Evolutionary conservation across 805 yeast species (phyloP), one percentile per base, ranked within the genome.

Genomic region (Yamadazyma nakazawae): DNA sequence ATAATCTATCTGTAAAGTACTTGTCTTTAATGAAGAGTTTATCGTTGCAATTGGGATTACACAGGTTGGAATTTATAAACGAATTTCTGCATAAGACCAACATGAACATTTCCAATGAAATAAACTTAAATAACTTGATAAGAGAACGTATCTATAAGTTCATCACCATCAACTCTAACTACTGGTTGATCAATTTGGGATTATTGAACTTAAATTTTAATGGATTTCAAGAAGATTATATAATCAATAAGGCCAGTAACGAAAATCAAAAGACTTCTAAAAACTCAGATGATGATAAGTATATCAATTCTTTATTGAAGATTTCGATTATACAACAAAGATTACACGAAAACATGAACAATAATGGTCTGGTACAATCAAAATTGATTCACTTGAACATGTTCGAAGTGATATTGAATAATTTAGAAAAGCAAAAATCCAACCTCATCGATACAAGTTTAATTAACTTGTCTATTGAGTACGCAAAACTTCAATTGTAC

Each of bases 131-230:
- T 51, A 62, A 66, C 49, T 51, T 59, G 10, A 63, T 68, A 31
- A 58, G 76, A 42, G 76, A 70, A 50, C 54, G 75, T 48, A 66
- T 72, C 40, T 72, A 70, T 56, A 72, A 71, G 49, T 68, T 67
- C 54, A 64, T 70, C 35, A 66, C 66, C 51, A 68, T 72, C 51
- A 70, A 70, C 52, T 66, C 74, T 18, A 70, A 68, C 56, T 70
- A 68, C 56, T 72, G 76, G 76, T 60, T 68, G 40, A 67, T 67
- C 9, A 59, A 60, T 47, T 61, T 68, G 30, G 76, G 76, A 8
- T 59, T 70, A 40, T 62, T 73, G 17, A 57, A 61, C 45, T 54
- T 60, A 37, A 61, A 61, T 46, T 60, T 54, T 30, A 61, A 63
- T 44, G 67, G 67, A 2, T 55, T 56, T 40, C 62, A 53, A 52